phyloP scores from a whole-genome alignment of 352 stramenopile genomes.

The Globisporangium spinosum region DNA sequence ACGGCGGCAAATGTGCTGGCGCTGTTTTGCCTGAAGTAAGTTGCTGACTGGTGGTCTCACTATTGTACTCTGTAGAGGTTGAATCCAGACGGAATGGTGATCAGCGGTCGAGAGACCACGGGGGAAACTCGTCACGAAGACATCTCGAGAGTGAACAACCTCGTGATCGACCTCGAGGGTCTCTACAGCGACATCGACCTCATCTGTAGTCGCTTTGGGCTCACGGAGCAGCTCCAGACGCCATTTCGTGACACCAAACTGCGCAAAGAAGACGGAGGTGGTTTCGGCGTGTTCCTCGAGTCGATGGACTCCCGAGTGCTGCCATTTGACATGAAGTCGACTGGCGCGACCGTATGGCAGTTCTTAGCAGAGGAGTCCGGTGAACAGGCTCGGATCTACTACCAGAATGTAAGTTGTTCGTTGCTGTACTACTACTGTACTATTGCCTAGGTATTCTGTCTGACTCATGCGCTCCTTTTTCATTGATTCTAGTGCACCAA shows the following conservation, averaged over 20 bases:
- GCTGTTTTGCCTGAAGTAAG: no score
- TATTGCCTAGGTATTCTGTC: not conserved
- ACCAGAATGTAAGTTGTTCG: slow-evolving; percentile 11
- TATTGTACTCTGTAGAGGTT: not conserved
- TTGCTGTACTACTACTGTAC: no score
- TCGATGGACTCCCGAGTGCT: slow-evolving; percentile 17
- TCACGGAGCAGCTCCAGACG: slow-evolving; percentile 9
- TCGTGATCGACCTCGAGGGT: slow-evolving; percentile 17
- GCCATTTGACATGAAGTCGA: slow-evolving; percentile 18
- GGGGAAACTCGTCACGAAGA: slow-evolving; percentile 2
- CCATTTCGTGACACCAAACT: slow-evolving; percentile 14
- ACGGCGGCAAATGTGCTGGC: not conserved
- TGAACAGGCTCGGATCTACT: slow-evolving; percentile 12
- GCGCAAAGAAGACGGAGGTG: not conserved
- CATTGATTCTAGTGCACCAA: slow-evolving; percentile 10
- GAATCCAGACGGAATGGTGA: slow-evolving; percentile 17
- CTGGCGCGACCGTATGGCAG: slow-evolving; percentile 16
- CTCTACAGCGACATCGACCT: slow-evolving; percentile 14
- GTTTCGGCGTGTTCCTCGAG: slow-evolving; percentile 9
- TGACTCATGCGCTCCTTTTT: not conserved
- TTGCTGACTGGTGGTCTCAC: not conserved
- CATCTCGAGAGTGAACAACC: slow-evolving; percentile 12
- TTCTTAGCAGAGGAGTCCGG: slow-evolving; percentile 15
- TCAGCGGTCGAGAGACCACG: not conserved
- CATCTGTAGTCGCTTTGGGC: slow-evolving; percentile 11